These are phyloP conservation scores for Galerina marginata DNA, from an alignment of 768 basidiomycete genomes.

Conservation along the genomic window DNA sequence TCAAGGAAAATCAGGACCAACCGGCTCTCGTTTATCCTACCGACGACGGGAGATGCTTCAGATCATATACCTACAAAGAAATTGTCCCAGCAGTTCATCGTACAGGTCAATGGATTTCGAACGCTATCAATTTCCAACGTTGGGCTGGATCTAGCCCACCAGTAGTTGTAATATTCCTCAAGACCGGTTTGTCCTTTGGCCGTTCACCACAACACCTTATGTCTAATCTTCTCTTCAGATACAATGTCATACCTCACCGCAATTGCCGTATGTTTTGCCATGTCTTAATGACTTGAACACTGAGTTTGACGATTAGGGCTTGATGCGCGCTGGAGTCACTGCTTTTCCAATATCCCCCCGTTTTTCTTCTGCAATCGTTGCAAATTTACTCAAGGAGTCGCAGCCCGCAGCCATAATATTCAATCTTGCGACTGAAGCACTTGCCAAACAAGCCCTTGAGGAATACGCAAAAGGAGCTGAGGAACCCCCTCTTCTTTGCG, in stretches of 20 bases:
- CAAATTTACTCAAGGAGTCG: neutral
- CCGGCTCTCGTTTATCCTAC: neutral
- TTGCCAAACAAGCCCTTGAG: neutral
- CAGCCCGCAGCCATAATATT: neutral
- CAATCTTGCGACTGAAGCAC: neutral
- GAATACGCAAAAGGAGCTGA: neutral
- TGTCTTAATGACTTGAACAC: neutral
- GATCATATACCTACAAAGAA: constrained; percentile 1
- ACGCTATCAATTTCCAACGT: neutral
- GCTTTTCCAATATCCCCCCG: constrained; percentile 11
- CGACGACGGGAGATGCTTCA: neutral
- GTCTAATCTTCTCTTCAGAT: neutral
- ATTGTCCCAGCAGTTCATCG: constrained; percentile 12
- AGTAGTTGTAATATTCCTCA: constrained; percentile 3
- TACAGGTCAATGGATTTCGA: neutral
- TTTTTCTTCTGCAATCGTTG: neutral
- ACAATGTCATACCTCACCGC: constrained; percentile 2
- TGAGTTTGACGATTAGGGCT: neutral
- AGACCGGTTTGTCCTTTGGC: neutral
- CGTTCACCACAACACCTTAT: neutral
- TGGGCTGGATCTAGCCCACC: neutral
- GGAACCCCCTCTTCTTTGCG: neutral
- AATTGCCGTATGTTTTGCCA: constrained; percentile 2
- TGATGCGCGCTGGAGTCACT: constrained; percentile 9
- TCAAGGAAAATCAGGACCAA: neutral